Evolutionary conservation across 805 yeast species (phyloP), one percentile per base, ranked within the genome.

Genomic region (Candida loeiensis): DNA sequence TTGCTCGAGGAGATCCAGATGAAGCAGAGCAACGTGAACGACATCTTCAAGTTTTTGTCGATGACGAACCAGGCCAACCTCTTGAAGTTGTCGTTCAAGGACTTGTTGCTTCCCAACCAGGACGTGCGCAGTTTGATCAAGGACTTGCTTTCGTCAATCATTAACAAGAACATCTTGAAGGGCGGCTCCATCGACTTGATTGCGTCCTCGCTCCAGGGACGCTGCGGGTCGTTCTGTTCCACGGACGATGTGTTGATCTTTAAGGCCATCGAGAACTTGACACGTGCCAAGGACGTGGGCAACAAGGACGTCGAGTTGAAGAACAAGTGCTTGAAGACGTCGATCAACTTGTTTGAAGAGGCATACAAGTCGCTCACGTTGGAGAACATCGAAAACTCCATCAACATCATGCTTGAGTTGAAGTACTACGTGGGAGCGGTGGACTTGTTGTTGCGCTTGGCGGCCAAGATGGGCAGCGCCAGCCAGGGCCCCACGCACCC

Each of bases 131-230:
- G 79, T 36, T 69, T 88, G 34, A 80, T 91, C 19, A 86, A 87
- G 58, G 98, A 91, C 51, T 78, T 95, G 26, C 74, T 93, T 33
- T 83, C 95, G 2, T 85, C 96, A 1, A 80, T 93, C 26, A 89
- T 93, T 46, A 90, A 90, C 62, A 84, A 84, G 58, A 87, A 85
- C 49, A 89, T 93, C 42, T 73, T 86, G 27, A 79, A 85, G 48
- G 98, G 99, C n/a, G 91, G 87, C 3, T 85, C 95, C 0, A 91
- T 93, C 33, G 98, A 91, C 56, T 71, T 83, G 42, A 86, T 91
- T 37, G 95, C 97, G 1, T 80, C 82, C 25, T 80, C 90, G 1
- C 67, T 93, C 37, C 96, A 93, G 61, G 95, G 87, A 40, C 81
- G 91, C 44, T 93, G 99, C 69, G 95, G 95, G 1, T 80, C 95